Percentiles rank a stretch among this genome's conserved stretches.
phyloP scores from a whole-genome alignment of 2,329 filamentous ascomycete species.

The Fusarium sp. region DNA sequence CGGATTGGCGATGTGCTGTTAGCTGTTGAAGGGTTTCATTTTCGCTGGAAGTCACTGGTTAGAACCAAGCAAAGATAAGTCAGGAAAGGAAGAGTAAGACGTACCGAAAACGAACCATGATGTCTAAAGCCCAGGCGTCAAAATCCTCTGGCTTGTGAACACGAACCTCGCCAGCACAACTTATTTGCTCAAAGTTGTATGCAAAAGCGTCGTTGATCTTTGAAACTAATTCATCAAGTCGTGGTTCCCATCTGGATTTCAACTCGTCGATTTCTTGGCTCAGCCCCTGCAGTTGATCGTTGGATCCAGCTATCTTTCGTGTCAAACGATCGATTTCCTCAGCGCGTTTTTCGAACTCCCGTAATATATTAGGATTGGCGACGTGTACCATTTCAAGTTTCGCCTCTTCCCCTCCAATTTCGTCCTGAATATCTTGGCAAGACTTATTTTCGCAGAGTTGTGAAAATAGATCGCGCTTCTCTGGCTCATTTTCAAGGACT shows the following conservation, averaged over 20 bases:
- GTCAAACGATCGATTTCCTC: slow-evolving; percentile 74
- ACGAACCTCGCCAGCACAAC: slow-evolving; percentile 89
- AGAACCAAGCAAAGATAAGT: background rate
- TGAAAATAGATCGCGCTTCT: slow-evolving; percentile 53
- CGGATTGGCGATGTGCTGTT: slow-evolving; percentile 92
- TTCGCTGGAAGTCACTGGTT: slow-evolving; percentile 60
- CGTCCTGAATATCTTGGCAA: slow-evolving; percentile 72
- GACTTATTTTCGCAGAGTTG: slow-evolving; percentile 60
- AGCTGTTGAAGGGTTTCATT: slow-evolving; percentile 85
- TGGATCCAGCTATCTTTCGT: slow-evolving; percentile 63
- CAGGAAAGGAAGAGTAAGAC: slow-evolving; percentile 39
- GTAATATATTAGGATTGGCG: slow-evolving; percentile 78
- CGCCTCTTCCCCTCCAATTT: slow-evolving; percentile 78
- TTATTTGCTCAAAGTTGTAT: slow-evolving; percentile 93
- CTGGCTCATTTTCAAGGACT: slow-evolving; percentile 52
- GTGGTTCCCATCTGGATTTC: slow-evolving; percentile 82
- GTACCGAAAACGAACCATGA: slow-evolving; percentile 93
- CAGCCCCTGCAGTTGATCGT: slow-evolving; percentile 64
- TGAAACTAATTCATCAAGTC: slow-evolving; percentile 78
- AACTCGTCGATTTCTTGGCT: slow-evolving; percentile 70
- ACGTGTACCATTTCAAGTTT: slow-evolving; percentile 84
- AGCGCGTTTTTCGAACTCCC: slow-evolving; percentile 79
- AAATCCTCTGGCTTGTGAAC: slow-evolving; percentile 94
- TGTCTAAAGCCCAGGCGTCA: slow-evolving; percentile 91
- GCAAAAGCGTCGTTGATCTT: slow-evolving; percentile 92